Base-by-base conservation (phyloP, 257 asterid species). In the Misopates orontium region DNA sequence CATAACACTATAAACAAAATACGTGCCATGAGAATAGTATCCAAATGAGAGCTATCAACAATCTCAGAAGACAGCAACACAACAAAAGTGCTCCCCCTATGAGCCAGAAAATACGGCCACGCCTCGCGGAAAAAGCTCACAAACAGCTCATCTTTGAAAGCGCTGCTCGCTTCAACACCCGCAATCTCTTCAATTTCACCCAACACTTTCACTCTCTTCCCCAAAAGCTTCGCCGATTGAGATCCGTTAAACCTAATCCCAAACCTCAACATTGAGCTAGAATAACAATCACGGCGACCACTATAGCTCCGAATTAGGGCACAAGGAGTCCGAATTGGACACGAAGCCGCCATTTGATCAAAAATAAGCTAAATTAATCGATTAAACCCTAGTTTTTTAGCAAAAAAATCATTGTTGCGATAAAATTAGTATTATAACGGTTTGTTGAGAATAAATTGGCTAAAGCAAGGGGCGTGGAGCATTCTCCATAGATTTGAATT, bases 1-100 rank as follows among this genome's bases (percentile, higher is more conserved):
- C 24, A 17, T 22, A 36, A 32, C 18, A 57, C n/a, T 2, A 44
- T 50, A 49, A 40, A 20, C 24, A 64, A 40, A 52, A 51, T 36
- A 80, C 93, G 42, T 88, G 83, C 96, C 97, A 79, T 86, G 69
- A 94, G 95, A 76, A 87, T 77, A 56, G 66, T 85, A 69, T 85
- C 96, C 82, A 90, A 81, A 72, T 86, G 74, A 66, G 79, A 78
- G 79, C 90, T 79, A 74, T 90, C 96, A 59, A 86, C 77, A 74
- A 87, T 85, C 79, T 89, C 96, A 53, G 97, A 92, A 14, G 98
- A 92, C 25, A 92, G 73, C 56, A 94, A 59, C 41, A 88, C 86
- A 55, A 94, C 99, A 68, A 94, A 94, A 48, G 95, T 91, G 76
- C 98, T 88, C 64, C 99, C 98, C 56, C 98, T 78, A 75, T 88